Base-by-base conservation (phyloP, 805 yeast species). In the Yarrowia deformans region DNA sequence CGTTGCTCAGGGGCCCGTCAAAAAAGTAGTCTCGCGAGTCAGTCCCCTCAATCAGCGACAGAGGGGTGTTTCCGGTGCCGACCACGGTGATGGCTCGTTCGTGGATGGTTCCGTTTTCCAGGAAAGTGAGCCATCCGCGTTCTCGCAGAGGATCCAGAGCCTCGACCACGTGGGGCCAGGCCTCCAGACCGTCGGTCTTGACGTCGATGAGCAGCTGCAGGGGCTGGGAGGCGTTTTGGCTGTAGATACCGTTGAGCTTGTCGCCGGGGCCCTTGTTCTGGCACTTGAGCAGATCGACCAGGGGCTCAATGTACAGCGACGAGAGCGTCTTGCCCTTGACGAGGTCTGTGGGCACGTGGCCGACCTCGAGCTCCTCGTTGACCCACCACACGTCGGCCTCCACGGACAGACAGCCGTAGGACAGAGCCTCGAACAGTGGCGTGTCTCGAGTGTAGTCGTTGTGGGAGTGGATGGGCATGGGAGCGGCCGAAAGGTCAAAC, bases 351-450 rank as follows among this genome's bases (percentile, higher is more conserved):
- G 71, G 69, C 35, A 69, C 61, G 56, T 63, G 68, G 2, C 68
- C 68, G 18, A 69, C 67, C 42, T 66, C 55, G 19, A 52, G 42
- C 39, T 37, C 71, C 19, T 52, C 70, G 68, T 55, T 69, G 7
- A 75, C 73, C 56, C 77, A 77, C 90, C 89, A 88, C 18, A 87
- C 82, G 73, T 88, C 93, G n/a, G 88, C 88, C 76, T 88, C 93
- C 0, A 88, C 81, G 61, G 89, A 84, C 52, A 81, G 80, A 45
- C 84, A 81, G 1, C 91, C 93, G 29, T 74, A 71, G 4, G 75
- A 72, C 13, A 82, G 75, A 0, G 91, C 91, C 70, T 87, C 88
- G 66, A 84, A 81, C 3, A 88, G 78, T 0, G 91, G 91, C 5
- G 79, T 73, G 3, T 74, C 70, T 73, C 91, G 78, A 89, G 90